These are phyloP conservation scores for Thyridium curvatum DNA, from an alignment of 2,329 filamentous ascomycete genomes.

Conservation along the genomic window DNA sequence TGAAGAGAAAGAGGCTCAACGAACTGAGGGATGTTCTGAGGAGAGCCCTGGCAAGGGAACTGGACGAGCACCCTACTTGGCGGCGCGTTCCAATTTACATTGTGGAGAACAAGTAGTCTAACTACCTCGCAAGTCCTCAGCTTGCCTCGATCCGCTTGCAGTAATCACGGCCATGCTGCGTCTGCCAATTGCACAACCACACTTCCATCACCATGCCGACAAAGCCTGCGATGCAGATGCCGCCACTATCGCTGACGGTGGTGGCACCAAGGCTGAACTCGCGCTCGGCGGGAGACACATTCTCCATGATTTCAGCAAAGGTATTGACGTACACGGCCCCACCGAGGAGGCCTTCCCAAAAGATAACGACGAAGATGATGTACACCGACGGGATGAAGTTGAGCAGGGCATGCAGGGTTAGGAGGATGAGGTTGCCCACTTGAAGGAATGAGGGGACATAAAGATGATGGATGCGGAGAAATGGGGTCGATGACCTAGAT, in stretches of 20 bases:
- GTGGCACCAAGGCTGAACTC: slow-evolving; percentile 90
- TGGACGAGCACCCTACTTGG: too few relatives aligned
- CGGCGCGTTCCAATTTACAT: too few relatives aligned
- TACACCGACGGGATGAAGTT: slow-evolving; percentile 82
- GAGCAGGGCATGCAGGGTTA: slow-evolving; percentile 71
- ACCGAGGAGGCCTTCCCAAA: slow-evolving; percentile 91
- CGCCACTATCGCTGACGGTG: slow-evolving; percentile 84
- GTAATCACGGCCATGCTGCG: slow-evolving; percentile 70
- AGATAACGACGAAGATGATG: slow-evolving; percentile 75
- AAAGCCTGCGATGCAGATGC: slow-evolving; percentile 84
- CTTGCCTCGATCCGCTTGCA: slow-evolving; percentile 51
- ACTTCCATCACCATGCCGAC: slow-evolving; percentile 78
- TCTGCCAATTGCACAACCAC: slow-evolving; percentile 77
- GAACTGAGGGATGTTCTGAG: too few relatives aligned
- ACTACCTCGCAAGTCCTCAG: slow-evolving; percentile 13
- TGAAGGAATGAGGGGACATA: slow-evolving; percentile 82
- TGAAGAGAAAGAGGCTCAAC: too few relatives aligned
- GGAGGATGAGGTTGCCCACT: slow-evolving; percentile 65
- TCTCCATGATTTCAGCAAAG: slow-evolving; percentile 88
- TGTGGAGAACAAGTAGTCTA: too few relatives aligned
- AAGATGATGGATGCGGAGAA: slow-evolving; percentile 72
- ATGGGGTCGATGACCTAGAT: slow-evolving; percentile 84
- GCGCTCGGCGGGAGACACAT: slow-evolving; percentile 67
- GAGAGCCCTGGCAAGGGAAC: too few relatives aligned
- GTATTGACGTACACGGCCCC: slow-evolving; percentile 94